Base-by-base conservation (phyloP, 1,284 basidiomycete genomes). In the Mycosarcoma maydis region DNA sequence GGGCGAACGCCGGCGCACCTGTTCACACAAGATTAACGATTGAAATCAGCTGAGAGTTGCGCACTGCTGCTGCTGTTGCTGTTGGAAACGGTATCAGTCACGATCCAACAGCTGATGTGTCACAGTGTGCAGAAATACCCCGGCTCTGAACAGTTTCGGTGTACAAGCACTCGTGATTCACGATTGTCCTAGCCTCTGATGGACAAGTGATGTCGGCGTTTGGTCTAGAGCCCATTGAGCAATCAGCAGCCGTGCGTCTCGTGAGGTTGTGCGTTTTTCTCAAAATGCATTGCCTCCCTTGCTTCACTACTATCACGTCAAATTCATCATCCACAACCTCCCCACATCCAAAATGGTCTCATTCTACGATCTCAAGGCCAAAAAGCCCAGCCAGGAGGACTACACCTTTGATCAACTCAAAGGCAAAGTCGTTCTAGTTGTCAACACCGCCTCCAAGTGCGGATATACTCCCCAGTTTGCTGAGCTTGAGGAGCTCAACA, bases 401-500 rank as follows among this genome's bases (percentile, higher is more conserved):
- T 76, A 59, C 67, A 71, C 76, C 44, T 82, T 80, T 39, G 58
- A 68, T 33, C 72, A 81, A 52, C 68, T 84, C 68, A 84, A 85
- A 67, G 85, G 85, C 74, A 86, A 87, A 73, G 83, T 84, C 47
- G 84, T 85, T 22, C 76, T 87, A 39, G 83, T 86, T 66, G 83
- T 86, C 71, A 86, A 86, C 81, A 85, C 84, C 3, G 86, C 86
- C 3, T 84, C 83, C 58, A 84, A 85, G 74, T 67, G 91, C 78
- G 92, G 92, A 27, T 92, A 94, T 77, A 81, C 80, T 19, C 77
- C 78, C 16, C 92, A 95, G 82, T 94, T 94, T 84, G 90, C 87
- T 87, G 90, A 91, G 67, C 86, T 96, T 19, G 91, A 96, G 83
- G 85, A 84, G 7, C 83, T 96, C 30, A 88, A 94, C 82, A 88